Percentiles rank a stretch among this genome's conserved stretches.
Evolutionary conservation across 805 yeast species (phyloP).

Genomic region (Kazachstania kunashirensis): DNA sequence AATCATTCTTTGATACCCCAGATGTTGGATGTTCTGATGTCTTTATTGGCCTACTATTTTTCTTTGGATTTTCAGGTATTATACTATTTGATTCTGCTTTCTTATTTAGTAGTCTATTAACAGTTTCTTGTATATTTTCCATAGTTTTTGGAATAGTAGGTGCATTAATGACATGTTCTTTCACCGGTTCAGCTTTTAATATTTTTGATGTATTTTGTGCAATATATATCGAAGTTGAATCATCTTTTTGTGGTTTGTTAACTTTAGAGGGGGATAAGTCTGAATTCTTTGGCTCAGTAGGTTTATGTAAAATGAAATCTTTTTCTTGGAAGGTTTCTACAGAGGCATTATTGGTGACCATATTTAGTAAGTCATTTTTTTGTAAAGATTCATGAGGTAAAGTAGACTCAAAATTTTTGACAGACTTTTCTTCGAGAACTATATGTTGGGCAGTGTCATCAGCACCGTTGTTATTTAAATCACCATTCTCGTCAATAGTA

Average conservation of each 20-base stretch:
- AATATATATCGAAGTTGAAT: too few relatives aligned
- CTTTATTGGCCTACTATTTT: too few relatives aligned
- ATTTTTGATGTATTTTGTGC: too few relatives aligned
- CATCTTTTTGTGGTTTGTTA: neutral
- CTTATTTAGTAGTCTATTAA: too few relatives aligned
- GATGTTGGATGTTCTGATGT: too few relatives aligned
- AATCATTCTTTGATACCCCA: too few relatives aligned
- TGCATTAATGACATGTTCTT: too few relatives aligned
- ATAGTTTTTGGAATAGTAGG: neutral
- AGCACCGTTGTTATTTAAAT: neutral
- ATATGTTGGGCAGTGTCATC: conserved; percentile 7
- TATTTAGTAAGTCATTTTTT: conserved; percentile 6
- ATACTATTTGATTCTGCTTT: too few relatives aligned
- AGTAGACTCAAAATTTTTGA: too few relatives aligned
- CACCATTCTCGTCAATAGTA: neutral
- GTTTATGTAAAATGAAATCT: neutral
- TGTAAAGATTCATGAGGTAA: conserved; percentile 3
- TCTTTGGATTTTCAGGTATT: too few relatives aligned
- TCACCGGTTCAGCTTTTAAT: neutral
- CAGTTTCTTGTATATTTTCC: neutral
- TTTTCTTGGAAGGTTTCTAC: neutral
- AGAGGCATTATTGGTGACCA: conserved; percentile 1
- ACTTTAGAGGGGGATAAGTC: neutral
- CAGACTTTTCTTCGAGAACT: neutral
- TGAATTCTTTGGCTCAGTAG: neutral